Evolutionary conservation across 2,329 filamentous ascomycete genomes (phyloP), one percentile per base, ranked within the genome.

Genomic region (Colletotrichum sp.): DNA sequence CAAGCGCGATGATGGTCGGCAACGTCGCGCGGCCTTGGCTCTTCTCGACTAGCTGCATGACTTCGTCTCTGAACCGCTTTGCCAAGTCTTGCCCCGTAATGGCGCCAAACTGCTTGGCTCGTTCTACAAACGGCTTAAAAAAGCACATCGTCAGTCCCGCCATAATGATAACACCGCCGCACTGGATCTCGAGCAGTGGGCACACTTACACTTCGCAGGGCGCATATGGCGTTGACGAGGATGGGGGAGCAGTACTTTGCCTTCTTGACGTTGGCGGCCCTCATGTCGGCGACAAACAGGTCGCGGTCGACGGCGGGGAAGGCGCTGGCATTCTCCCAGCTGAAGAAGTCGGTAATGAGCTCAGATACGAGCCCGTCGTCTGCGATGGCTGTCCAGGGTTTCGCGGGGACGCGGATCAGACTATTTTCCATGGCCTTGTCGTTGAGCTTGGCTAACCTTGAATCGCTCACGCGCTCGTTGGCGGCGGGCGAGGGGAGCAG

Each of bases 221-320:
- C 81, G 63, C 82, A 84, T 13, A 84, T 80, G 30, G 81, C 79
- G 67, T 83, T 83, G 59, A 84, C 82, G 6, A 83, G 79, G 71
- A 83, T 80, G 5, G 81, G 80, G 4, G 82, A 81, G 71, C 82
- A 83, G 67, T 79, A 83, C 67, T 77, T 79, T 30, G 81, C 78
- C 5, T 55, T 52, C 16, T 76, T 71, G 7, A 73, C 57, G 39
- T 78, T 77, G 7, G 67, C 74, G 1, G 36, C 36, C 1, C 78
- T 55, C 82, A 84, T 83, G 26, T 83, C 80, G 2, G 77, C 73
- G 21, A 83, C 26, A 52, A 83, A 83, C 1, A 79, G 68, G 2
- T 79, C 66, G 7, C 71, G 77, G 64, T 83, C 81, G 30, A 83
- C 68, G 59, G 81, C 81, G 1, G 79, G 76, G 30, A 79, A 78